Base-by-base conservation (phyloP, 495 filamentous ascomycete species). In the Daldinia bambusicola region DNA sequence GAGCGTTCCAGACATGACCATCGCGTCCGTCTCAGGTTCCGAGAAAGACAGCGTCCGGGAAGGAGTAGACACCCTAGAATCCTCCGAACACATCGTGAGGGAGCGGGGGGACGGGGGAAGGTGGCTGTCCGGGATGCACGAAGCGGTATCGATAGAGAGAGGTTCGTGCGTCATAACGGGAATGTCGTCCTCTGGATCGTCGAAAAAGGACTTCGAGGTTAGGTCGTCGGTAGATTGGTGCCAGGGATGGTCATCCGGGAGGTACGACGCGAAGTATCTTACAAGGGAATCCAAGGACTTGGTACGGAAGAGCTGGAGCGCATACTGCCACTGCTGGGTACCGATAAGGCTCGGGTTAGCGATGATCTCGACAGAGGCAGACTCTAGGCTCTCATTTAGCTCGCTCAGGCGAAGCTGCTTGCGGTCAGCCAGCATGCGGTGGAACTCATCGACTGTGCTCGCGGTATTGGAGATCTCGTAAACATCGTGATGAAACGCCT, bases 251-350 rank as follows among this genome's bases (percentile, higher is more conserved):
- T 80, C 76, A 7, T 79, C 67, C n/a, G 83, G 83, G 8, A 85
- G 82, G 63, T 84, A 85, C 0, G 81, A 84, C 7, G 82, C 70
- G 74, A 82, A 85, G 69, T 82, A 84, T 55, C 82, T 78, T 51
- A 85, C 83, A 62, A 85, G 81, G n/a, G 83, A 84, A 65, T 85
- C 83, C 14, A 84, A 77, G 14, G 81, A 83, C 71, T 73, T 82
- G n/a, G 83, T 83, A 12, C 83, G 81, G 68, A 85, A 85, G 64
- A 85, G 82, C 62, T 85, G 83, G 4, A 83, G 69, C 20, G 83
- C 83, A 66, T 80, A 71, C 67, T 83, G 80, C 83, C 83, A 85
- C 71, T 85, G 83, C 30, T 80, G 77, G 51, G 82, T 84, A 36
- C 82, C 83, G 64, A 85, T 83, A 43, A 85, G 77, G 26, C 74